phyloP scores from a whole-genome alignment of 192 early-diverging fungal species.

The Paraglomus occultum region DNA sequence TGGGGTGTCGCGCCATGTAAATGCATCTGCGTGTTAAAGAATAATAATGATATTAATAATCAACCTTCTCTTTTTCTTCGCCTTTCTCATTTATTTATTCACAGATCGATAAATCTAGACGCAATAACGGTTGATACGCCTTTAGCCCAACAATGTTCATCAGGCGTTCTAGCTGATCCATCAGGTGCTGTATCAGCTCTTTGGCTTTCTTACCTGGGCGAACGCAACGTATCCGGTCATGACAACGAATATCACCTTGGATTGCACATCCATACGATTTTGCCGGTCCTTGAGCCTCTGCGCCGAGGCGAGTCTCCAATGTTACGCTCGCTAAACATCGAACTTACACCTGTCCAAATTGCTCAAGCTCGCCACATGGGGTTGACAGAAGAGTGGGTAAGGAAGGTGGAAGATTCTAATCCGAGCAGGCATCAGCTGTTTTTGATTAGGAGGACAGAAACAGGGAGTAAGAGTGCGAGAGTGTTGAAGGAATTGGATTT shows the following conservation, averaged over 20 bases:
- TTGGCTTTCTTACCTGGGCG: conserved; percentile 75
- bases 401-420: conserved; percentile 54
- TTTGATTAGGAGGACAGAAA: conserved; percentile 56
- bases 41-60: background rate
- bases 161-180: conserved; percentile 67
- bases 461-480: conserved; percentile 54
- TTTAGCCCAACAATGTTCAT: conserved; percentile 72
- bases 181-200: conserved; percentile 67
- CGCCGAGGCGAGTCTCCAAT: conserved; percentile 49
- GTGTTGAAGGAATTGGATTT: conserved; percentile 64
- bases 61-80: background rate
- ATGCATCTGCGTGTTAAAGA: background rate
- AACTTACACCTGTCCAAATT: conserved; percentile 57
- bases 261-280: conserved; percentile 52
- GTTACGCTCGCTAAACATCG: conserved; percentile 60
- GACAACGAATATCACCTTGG: conserved; percentile 64
- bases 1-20: background rate
- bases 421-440: conserved; percentile 57
- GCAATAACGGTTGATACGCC: conserved; percentile 83
- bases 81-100: no score
- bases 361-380: conserved; percentile 60
- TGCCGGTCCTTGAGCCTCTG: conserved; percentile 53
- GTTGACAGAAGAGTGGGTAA: conserved; percentile 55
- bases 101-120: conserved; percentile 71
- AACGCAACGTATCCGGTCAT: conserved; percentile 59